Percentiles rank a stretch among this genome's conserved stretches.
Conservation (phyloP, 2,329 filamentous ascomycete genomes). For the Dryadomyces quercus-mongolicae region DNA sequence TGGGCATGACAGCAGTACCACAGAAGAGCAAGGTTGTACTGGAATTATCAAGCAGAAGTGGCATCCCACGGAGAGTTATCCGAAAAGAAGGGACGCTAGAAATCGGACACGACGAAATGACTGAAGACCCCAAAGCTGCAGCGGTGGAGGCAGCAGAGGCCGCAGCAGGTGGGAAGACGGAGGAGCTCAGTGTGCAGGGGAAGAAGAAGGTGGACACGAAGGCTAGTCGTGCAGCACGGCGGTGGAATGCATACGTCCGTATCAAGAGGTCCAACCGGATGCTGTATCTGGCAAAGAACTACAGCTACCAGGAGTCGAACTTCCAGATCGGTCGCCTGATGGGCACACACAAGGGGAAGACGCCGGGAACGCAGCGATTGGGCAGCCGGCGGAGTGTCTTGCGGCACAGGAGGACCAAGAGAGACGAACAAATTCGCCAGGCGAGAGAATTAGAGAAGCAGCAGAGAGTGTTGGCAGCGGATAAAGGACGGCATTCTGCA, state of each 20-base stretch:
- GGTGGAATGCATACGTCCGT: slow-evolving; percentile 13
- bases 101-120: background rate
- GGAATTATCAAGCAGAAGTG: slow-evolving; percentile 23
- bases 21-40: slow-evolving; percentile 19
- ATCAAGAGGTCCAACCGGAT: slow-evolving; percentile 11
- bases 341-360: slow-evolving; percentile 34
- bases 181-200: background rate
- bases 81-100: slow-evolving; percentile 15
- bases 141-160: slow-evolving; percentile 4
- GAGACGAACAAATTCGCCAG: slow-evolving; percentile 8
- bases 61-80: slow-evolving; percentile 20
- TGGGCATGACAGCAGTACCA: slow-evolving; percentile 56
- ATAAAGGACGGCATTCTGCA: slow-evolving; percentile 6
- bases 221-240: slow-evolving; percentile 7
- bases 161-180: background rate
- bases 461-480: slow-evolving; percentile 12
- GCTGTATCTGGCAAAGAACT: slow-evolving; percentile 23
- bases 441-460: slow-evolving; percentile 12
- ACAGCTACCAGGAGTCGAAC: slow-evolving; percentile 49
- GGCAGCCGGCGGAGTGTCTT: slow-evolving; percentile 37
- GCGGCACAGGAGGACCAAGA: slow-evolving; percentile 15
- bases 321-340: slow-evolving; percentile 45
- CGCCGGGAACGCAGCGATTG: slow-evolving; percentile 31
- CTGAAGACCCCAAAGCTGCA: background rate
- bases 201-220: slow-evolving; percentile 2